Percentiles rank a stretch among this genome's conserved stretches.
Conservation (phyloP, 2,329 filamentous ascomycete genomes). For the Ramichloridium luteum region DNA sequence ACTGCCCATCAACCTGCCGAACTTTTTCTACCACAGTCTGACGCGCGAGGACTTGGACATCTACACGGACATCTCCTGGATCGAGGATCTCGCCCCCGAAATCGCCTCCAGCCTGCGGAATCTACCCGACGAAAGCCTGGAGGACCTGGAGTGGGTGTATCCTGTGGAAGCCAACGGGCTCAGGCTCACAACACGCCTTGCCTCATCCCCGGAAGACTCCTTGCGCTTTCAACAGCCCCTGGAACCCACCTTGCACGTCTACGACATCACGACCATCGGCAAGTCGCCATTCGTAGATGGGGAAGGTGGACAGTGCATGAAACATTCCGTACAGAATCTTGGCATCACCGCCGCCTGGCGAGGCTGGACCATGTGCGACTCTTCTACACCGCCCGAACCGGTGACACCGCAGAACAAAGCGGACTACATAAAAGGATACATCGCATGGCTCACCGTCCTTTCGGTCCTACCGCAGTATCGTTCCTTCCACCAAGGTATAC, state of each 20-base stretch:
- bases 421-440: constrained; percentile 72
- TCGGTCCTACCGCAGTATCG: constrained; percentile 66
- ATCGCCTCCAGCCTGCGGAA: constrained; percentile 61
- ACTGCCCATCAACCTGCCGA: constrained; percentile 77
- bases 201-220: too few species aligned
- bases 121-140: constrained; percentile 64
- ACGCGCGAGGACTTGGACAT: constrained; percentile 47
- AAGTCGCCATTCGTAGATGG: too few species aligned
- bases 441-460: constrained; percentile 66
- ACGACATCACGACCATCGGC: not conserved
- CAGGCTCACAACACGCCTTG: constrained; percentile 31
- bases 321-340: not conserved
- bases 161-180: constrained; percentile 50
- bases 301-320: too few species aligned
- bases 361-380: constrained; percentile 34
- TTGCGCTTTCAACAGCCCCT: too few species aligned
- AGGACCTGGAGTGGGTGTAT: constrained; percentile 79
- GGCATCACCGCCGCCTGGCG: constrained; percentile 37
- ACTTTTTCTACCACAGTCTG: constrained; percentile 70
- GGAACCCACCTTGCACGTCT: not conserved
- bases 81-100: not conserved
- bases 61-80: too few species aligned
- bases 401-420: constrained; percentile 72
- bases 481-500: constrained; percentile 74
- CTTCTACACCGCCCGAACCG: constrained; percentile 40